phyloP scores from a whole-genome alignment of 805 yeast species.

The Teunomyces atbi region DNA sequence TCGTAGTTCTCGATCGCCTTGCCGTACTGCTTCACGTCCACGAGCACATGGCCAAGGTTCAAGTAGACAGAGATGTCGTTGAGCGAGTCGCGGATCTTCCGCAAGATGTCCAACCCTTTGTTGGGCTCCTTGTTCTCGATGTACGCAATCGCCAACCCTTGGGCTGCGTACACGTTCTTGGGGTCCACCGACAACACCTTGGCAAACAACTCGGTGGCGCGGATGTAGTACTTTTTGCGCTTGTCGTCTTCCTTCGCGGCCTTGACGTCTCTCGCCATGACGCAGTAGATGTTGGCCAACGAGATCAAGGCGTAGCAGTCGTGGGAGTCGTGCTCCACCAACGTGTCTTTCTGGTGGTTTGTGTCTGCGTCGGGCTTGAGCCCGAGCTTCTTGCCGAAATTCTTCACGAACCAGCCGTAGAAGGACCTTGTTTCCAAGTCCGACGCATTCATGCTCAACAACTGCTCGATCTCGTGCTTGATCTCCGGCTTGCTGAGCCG shows the following conservation, averaged over 20 bases:
- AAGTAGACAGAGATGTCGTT: slow-evolving; percentile 80
- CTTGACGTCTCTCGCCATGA: slow-evolving; percentile 76
- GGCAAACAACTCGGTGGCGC: slow-evolving; percentile 90
- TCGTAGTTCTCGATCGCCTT: slow-evolving; percentile 90
- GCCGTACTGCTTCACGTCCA: slow-evolving; percentile 76
- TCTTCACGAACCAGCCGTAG: slow-evolving; percentile 83
- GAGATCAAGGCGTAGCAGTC: slow-evolving; percentile 88
- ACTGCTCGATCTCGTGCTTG: slow-evolving; percentile 50
- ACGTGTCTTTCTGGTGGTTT: slow-evolving; percentile 78
- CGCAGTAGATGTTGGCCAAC: slow-evolving; percentile 81
- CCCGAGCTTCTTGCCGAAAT: slow-evolving; percentile 52
- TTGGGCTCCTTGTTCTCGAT: slow-evolving; percentile 78
- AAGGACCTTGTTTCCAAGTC: slow-evolving; percentile 85
- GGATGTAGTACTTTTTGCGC: slow-evolving; percentile 68
- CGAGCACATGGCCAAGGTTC: slow-evolving; percentile 83
- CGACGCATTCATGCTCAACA: slow-evolving; percentile 54
- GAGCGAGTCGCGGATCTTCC: slow-evolving; percentile 86
- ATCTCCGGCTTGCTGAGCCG: slow-evolving; percentile 41
- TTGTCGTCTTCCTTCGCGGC: slow-evolving; percentile 47
- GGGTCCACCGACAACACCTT: slow-evolving; percentile 86
- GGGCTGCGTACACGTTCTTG: slow-evolving; percentile 91
- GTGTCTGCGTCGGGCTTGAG: slow-evolving; percentile 61
- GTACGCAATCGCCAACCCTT: slow-evolving; percentile 90
- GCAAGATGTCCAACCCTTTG: slow-evolving; percentile 79
- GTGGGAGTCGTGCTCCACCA: slow-evolving; percentile 78